phyloP scores from a whole-genome alignment of 2,329 filamentous ascomycete species.

The Huntiella bhutanensis region DNA sequence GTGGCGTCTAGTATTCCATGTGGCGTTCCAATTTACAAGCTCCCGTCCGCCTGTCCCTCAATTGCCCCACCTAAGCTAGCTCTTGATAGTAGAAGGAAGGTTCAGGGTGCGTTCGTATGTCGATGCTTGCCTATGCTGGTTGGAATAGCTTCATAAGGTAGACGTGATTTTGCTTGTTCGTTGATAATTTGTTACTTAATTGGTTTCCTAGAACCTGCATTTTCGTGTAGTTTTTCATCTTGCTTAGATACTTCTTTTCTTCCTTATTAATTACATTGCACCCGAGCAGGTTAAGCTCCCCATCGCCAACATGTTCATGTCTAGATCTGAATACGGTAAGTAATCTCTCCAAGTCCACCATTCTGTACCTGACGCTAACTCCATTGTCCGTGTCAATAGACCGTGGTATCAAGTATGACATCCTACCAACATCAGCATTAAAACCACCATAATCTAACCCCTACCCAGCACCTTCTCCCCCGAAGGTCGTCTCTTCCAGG shows the following conservation, averaged over 20 bases:
- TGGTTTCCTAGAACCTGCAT: neutral
- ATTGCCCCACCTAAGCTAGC: constrained; percentile 7
- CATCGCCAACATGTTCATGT: constrained; percentile 77
- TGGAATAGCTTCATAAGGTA: neutral
- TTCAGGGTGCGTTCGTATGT: constrained; percentile 7
- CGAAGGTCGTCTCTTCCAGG: constrained; percentile 98
- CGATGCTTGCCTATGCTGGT: constrained; percentile 5
- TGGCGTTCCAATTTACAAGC: constrained; percentile 1
- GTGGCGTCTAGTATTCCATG: neutral
- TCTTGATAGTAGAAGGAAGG: neutral
- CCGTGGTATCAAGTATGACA: constrained; percentile 83
- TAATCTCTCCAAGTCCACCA: constrained; percentile 10
- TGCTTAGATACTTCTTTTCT: neutral
- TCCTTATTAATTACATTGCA: neutral
- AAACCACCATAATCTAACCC: neutral
- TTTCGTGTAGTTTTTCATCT: neutral
- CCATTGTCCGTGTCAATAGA: constrained; percentile 33
- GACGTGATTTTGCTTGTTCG: too few relatives aligned
- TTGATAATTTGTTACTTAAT: neutral
- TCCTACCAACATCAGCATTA: constrained; percentile 11
- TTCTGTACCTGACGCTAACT: constrained; percentile 4
- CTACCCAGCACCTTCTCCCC: constrained; percentile 80
- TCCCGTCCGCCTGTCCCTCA: neutral
- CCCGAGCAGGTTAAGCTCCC: constrained; percentile 2
- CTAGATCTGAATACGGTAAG: constrained; percentile 98